phyloP scores from a whole-genome alignment of 116 monocot species.

The Cymodocea nodosa region DNA sequence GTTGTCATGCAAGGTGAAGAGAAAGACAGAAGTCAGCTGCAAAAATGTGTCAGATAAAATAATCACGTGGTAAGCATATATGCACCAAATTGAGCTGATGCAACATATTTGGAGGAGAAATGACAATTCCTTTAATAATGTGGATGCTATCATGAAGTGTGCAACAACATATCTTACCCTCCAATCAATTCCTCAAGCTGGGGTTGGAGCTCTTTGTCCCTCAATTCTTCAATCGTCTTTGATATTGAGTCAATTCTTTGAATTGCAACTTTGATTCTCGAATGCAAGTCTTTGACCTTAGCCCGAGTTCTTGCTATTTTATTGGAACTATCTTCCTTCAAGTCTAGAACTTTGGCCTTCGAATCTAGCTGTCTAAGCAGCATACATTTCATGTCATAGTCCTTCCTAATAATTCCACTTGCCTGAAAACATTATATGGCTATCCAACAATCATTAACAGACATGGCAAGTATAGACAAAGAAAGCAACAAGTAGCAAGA shows the following conservation, averaged over 20 bases:
- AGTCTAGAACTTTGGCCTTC: slow-evolving; percentile 10
- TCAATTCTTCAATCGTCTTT: slow-evolving; percentile 71
- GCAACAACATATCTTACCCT: slow-evolving; percentile 39
- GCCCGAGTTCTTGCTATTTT: slow-evolving; percentile 84
- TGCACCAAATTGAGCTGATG: too few species aligned
- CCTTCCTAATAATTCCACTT: slow-evolving; percentile 54
- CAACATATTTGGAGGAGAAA: too few species aligned
- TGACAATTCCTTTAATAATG: too few species aligned
- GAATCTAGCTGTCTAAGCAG: slow-evolving; percentile 57
- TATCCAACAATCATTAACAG: neutral
- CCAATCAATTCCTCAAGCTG: slow-evolving; percentile 84
- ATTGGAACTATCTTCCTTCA: slow-evolving; percentile 18
- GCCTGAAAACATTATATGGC: slow-evolving; percentile 31
- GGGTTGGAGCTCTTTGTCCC: slow-evolving; percentile 89
- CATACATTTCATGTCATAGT: slow-evolving; percentile 82
- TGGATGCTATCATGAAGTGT: neutral
- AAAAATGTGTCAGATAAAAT: neutral
- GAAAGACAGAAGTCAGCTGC: neutral
- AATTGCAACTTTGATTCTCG: slow-evolving; percentile 75
- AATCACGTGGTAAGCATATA: neutral
- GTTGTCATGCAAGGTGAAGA: neutral
- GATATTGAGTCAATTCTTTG: slow-evolving; percentile 87
- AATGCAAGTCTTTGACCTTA: slow-evolving; percentile 79
- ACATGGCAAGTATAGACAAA: too few species aligned
- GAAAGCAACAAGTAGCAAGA: too few species aligned